These are phyloP conservation scores for Raphanus sativus DNA, from an alignment of 345 rosid genomes.

Conservation along the genomic window DNA sequence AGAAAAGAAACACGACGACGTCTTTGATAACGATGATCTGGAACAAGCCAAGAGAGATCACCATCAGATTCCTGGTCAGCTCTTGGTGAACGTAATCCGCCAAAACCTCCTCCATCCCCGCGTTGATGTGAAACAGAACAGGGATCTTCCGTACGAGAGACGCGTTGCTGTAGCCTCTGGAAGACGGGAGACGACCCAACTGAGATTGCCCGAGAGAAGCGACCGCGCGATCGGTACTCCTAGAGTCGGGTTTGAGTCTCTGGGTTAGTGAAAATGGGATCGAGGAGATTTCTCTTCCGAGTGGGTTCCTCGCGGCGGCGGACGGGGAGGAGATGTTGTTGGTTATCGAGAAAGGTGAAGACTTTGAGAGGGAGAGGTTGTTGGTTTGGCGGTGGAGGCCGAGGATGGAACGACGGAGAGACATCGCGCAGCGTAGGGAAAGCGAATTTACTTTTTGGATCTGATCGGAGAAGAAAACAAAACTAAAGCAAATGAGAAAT, in stretches of 20 bases:
- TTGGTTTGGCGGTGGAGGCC: constrained; percentile 32
- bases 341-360: constrained; percentile 21
- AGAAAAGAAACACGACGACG: constrained; percentile 31
- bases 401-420: constrained; percentile 33
- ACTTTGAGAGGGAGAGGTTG: not conserved
- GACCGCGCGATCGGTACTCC: not conserved
- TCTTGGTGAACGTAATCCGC: constrained; percentile 42
- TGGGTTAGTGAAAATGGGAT: constrained; percentile 24
- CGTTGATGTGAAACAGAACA: constrained; percentile 21
- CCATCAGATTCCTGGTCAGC: constrained; percentile 31
- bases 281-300: constrained; percentile 31
- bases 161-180: constrained; percentile 31
- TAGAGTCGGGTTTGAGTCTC: constrained; percentile 11
- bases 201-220: not conserved
- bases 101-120: constrained; percentile 38
- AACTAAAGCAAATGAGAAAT: not conserved
- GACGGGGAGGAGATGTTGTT: constrained; percentile 12
- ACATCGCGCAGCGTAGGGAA: constrained; percentile 22
- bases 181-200: constrained; percentile 3
- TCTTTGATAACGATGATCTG: constrained; percentile 35
- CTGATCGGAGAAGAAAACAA: not conserved
- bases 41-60: constrained; percentile 33
- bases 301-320: constrained; percentile 6
- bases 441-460: not conserved
- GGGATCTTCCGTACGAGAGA: constrained; percentile 23